Evolutionary conservation across 495 filamentous ascomycete genomes (phyloP).

Genomic region (Penicillium flavigenum): DNA sequence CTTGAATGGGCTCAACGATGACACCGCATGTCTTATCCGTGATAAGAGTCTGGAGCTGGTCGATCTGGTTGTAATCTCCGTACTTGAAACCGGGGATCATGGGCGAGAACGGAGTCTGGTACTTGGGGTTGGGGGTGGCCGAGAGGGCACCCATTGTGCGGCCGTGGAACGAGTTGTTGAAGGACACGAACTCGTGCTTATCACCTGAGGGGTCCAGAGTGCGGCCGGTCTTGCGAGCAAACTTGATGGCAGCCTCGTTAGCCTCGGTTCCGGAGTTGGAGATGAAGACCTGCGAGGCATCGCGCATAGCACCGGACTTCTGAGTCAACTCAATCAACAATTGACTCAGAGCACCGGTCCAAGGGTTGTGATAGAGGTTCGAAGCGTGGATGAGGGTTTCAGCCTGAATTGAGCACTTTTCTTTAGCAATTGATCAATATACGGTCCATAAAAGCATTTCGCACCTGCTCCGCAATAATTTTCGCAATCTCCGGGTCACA

Average conservation of each 20-base stretch:
- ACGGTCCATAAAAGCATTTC: background rate
- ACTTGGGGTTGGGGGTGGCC: constrained; percentile 97
- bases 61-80: constrained; percentile 80
- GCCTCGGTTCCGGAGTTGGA: constrained; percentile 95
- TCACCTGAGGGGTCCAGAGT: constrained; percentile 63
- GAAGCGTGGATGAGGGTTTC: constrained; percentile 82
- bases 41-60: constrained; percentile 65
- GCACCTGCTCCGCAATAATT: constrained; percentile 73
- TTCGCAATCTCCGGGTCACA: constrained; percentile 69
- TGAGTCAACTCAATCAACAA: constrained; percentile 77
- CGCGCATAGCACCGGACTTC: constrained; percentile 74
- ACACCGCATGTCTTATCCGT: constrained; percentile 87
- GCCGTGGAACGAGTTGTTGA: constrained; percentile 90
- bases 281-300: constrained; percentile 80
- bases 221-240: constrained; percentile 87
- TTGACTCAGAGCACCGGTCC: constrained; percentile 84
- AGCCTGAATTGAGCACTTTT: constrained; percentile 44
- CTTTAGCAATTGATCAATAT: constrained; percentile 19
- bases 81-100: constrained; percentile 94
- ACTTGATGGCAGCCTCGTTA: constrained; percentile 97
- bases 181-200: constrained; percentile 85
- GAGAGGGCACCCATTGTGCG: constrained; percentile 90
- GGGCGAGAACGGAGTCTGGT: constrained; percentile 89
- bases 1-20: constrained; percentile 97
- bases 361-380: constrained; percentile 94